A percentile compares a stretch with the other conserved stretches of the same genome.
Conservation (phyloP, 768 basidiomycete species). For the Lentinula detonsa region DNA sequence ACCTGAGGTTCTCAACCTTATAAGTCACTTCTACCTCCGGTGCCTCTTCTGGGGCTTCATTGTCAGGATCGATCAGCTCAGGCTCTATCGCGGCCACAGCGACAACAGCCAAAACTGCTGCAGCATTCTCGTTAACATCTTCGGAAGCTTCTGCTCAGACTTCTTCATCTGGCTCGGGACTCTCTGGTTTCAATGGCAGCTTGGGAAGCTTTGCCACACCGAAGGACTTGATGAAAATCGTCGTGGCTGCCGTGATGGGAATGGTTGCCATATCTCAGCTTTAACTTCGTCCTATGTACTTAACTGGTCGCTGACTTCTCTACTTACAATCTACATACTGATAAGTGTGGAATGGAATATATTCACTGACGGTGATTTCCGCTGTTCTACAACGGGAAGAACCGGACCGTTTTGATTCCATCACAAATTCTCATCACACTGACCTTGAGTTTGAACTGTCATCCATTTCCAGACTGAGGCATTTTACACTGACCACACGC, state of each 20-base stretch:
- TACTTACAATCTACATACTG: neutral
- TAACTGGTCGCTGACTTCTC: neutral
- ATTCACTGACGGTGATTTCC: neutral
- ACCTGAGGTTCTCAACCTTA: neutral
- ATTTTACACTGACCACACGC: neutral
- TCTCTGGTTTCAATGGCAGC: neutral
- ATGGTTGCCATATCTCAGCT: neutral
- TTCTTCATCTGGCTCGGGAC: neutral
- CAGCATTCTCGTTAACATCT: neutral
- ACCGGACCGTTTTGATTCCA: neutral
- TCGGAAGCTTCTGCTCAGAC: neutral
- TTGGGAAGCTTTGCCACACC: neutral
- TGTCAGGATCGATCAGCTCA: neutral
- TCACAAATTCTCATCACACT: neutral
- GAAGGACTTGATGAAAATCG: neutral
- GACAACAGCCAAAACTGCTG: neutral
- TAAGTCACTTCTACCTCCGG: neutral
- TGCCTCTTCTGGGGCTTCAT: neutral
- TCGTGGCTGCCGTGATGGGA: neutral
- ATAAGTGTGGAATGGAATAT: neutral
- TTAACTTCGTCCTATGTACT: neutral
- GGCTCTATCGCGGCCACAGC: neutral
- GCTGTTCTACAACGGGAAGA: neutral
- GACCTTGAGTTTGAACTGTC: neutral
- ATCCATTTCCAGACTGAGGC: neutral